These are phyloP conservation scores for Erysiphe neolycopersici DNA, from an alignment of 2,329 filamentous ascomycete genomes.

Conservation along the genomic window DNA sequence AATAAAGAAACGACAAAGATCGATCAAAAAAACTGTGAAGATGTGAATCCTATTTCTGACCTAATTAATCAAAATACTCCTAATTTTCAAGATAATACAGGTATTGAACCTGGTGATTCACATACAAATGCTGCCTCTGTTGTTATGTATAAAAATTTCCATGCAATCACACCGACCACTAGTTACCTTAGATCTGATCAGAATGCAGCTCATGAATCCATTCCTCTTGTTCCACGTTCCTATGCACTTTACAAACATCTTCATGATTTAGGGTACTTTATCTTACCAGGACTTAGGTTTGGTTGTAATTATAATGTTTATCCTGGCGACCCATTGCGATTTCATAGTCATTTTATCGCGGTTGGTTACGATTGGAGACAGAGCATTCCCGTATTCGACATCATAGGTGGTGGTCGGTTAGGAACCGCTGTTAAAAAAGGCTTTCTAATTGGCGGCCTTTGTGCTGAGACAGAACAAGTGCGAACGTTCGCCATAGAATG, in stretches of 20 bases:
- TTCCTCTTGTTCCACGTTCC: conserved; percentile 18
- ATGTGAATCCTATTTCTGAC: neutral
- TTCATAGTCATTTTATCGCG: conserved; percentile 82
- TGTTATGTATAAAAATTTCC: conserved; percentile 4
- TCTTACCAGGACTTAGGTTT: conserved; percentile 79
- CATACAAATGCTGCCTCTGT: conserved; percentile 13
- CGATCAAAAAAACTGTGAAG: neutral
- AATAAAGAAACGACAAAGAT: neutral
- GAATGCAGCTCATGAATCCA: conserved; percentile 5
- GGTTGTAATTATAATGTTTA: conserved; percentile 89
- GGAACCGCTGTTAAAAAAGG: conserved; percentile 94
- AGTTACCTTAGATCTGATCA: conserved; percentile 16
- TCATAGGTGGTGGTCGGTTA: conserved; percentile 64
- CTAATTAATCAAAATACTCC: neutral
- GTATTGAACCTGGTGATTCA: conserved; percentile 1
- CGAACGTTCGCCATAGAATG: conserved; percentile 73
- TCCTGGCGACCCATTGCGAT: conserved; percentile 78
- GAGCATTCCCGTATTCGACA: conserved; percentile 55
- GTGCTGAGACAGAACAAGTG: conserved; percentile 19
- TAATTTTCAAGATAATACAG: conserved; percentile 8
- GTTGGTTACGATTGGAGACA: conserved; percentile 73
- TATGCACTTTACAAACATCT: conserved; percentile 62
- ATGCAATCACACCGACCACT: conserved; percentile 18
- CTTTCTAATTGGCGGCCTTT: conserved; percentile 55
- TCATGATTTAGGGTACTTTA: conserved; percentile 55